Base-by-base conservation (phyloP, 208 protist genomes). In the Leishmania major region DNA sequence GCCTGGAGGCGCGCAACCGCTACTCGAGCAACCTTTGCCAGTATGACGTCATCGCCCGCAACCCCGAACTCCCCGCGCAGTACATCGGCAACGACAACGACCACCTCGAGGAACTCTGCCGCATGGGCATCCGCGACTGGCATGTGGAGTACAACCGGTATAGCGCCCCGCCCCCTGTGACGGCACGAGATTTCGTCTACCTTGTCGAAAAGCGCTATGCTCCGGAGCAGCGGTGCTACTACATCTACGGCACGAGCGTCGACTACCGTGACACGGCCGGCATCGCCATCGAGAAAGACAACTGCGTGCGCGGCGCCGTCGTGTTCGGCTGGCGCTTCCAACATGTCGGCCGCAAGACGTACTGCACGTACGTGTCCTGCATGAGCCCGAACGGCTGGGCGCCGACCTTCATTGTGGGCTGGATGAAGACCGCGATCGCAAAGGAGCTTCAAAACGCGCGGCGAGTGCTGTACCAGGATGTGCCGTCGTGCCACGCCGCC, bases 351-450 rank as follows among this genome's bases (percentile, higher is more conserved):
- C 51, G 69, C 64, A 93, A 80, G 57, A 93, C 90, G 64, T 77
- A 89, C 75, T 90, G 90, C 47, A 92, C 88, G 10, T 97, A 96
- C 81, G 89, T 92, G 49, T 92, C 88, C 22, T 95, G 91, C 88
- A 94, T 97, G 90, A 96, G 90, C 78, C 94, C 93, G 15, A 92
- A 93, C 74, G 94, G 92, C 40, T 97, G 94, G 93, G 90, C 93
- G 25, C 94, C 94, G 31, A 92, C 93, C 7, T 97, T 97, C 77
- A 84, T 97, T n/a, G 83, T 97, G 3, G 89, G 91, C 66, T 97
- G 91, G 91, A 88, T 97, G 81, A 95, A 96, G 89, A 89, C 85
- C 22, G 92, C 90, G 75, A 94, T 96, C 73, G 92, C 85, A 13
- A 96, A 96, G 80, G 94, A 97, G 84, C 79, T 97, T 45, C 80